Base-by-base conservation (phyloP, 495 filamentous ascomycete genomes). In the Gamarada debralockiae region DNA sequence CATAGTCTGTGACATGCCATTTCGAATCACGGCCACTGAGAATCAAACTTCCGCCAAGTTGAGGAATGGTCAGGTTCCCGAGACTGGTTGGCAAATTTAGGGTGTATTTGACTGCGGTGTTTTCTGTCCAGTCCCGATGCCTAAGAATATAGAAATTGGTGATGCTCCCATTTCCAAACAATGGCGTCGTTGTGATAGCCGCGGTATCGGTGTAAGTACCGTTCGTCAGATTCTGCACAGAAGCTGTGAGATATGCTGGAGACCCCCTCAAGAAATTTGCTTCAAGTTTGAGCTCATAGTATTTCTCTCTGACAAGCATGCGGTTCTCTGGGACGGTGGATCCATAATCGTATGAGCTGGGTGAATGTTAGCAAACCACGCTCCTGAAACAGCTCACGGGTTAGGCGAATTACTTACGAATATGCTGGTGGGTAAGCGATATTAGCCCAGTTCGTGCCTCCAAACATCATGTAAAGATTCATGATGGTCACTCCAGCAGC, bases 391-490 rank as follows among this genome's bases (percentile, higher is more conserved):
- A n/a, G n/a, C n/a, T n/a, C n/a, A n/a, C n/a, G n/a, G n/a, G n/a
- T n/a, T n/a, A n/a, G n/a, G n/a, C n/a, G n/a, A n/a, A n/a, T n/a
- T n/a, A n/a, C n/a, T n/a, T n/a, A n/a, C n/a, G n/a, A 81, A 59
- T 83, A 83, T n/a, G 76, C 77, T 17, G 73, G 75, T 8, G 79
- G 74, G 56, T 86, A 75, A 2, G 85, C 86, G 24, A 90, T 62
- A 55, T 90, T 90, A 6, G 86, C 87, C 88, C 87, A 91, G 65
- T 91, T 92, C 1, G 87, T 88, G 15, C 85, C 86, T 27, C 87
- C 86, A 40, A 17, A 29, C 7, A n/a, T n/a, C 85, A 89, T 89
- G 62, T 89, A 87, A 15, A 84, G 60, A 41, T 82, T 83, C 47
- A 86, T 67, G 29, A 86, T 76, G 4, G 73, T 72, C 25, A 79